Evolutionary conservation across 129 eudicot genomes (phyloP).

Genomic region (Arctium minus): DNA sequence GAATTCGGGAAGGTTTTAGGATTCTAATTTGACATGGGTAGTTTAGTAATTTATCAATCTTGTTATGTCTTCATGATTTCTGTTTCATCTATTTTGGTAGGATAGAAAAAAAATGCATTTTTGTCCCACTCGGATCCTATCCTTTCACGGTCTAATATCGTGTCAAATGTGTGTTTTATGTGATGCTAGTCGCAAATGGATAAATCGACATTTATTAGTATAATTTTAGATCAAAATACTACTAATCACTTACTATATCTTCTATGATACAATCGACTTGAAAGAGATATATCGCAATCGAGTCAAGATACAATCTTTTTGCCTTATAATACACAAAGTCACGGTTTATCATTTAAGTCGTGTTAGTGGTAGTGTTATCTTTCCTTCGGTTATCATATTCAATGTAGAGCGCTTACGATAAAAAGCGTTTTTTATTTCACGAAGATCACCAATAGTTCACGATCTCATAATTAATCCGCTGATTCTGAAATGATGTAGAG

Average conservation of each 20-base stretch:
- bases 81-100: not conserved
- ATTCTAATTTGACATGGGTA: not conserved
- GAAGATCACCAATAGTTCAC: not conserved
- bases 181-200: not conserved
- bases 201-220: not conserved
- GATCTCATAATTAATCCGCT: not conserved
- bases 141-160: too few species aligned
- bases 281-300: not conserved
- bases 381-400: not conserved
- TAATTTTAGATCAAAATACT: not conserved
- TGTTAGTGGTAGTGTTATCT: not conserved
- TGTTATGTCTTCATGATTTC: not conserved
- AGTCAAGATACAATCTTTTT: not conserved
- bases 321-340: not conserved
- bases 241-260: not conserved
- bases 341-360: not conserved
- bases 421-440: not conserved
- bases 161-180: not conserved
- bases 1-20: not conserved
- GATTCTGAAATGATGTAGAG: conserved; percentile 39
- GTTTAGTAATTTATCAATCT: not conserved
- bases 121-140: too few species aligned
- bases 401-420: not conserved
- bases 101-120: not conserved
- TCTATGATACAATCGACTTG: not conserved